Percentiles rank a stretch among this genome's conserved stretches.
Evolutionary conservation across 805 yeast genomes (phyloP).

Genomic region (Lachancea dasiensis): DNA sequence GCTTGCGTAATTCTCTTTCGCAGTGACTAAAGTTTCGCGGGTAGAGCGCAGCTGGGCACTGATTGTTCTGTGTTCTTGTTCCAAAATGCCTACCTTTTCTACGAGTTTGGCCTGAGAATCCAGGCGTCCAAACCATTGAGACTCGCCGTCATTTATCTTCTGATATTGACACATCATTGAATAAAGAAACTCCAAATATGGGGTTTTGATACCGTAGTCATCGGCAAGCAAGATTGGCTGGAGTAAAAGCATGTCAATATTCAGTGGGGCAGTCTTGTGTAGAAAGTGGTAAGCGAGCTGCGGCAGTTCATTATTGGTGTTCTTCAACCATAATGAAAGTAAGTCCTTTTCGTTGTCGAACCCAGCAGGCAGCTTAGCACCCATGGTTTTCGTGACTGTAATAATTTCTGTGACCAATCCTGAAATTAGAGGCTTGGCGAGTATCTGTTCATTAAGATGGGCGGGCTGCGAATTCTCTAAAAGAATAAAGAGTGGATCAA

Average conservation of each 20-base stretch:
- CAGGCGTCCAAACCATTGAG: conserved; percentile 29
- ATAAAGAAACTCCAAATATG: conserved; percentile 82
- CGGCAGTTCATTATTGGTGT: conserved; percentile 43
- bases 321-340: conserved; percentile 45
- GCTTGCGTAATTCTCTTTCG: conserved; percentile 1
- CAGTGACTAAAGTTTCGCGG: conserved; percentile 1
- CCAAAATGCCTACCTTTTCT: conserved; percentile 7
- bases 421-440: conserved; percentile 78
- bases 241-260: conserved; percentile 68
- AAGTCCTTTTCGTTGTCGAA: conserved; percentile 61
- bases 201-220: conserved; percentile 78
- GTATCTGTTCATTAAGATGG: conserved; percentile 54
- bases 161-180: conserved; percentile 65
- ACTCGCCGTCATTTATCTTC: conserved; percentile 40
- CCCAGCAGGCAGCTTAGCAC: conserved; percentile 62
- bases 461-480: conserved; percentile 66
- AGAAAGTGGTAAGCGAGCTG: conserved; percentile 60
- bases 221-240: conserved; percentile 90
- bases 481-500: conserved; percentile 68
- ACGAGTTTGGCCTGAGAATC: conserved; percentile 12
- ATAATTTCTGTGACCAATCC: conserved; percentile 74
- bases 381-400: conserved; percentile 71
- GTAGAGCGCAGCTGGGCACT: conserved; percentile 2
- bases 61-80: conserved; percentile 13
- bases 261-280: conserved; percentile 46